These are phyloP conservation scores for Mycosarcoma mackinlayi DNA, from an alignment of 1,284 basidiomycete species.

Conservation along the genomic window DNA sequence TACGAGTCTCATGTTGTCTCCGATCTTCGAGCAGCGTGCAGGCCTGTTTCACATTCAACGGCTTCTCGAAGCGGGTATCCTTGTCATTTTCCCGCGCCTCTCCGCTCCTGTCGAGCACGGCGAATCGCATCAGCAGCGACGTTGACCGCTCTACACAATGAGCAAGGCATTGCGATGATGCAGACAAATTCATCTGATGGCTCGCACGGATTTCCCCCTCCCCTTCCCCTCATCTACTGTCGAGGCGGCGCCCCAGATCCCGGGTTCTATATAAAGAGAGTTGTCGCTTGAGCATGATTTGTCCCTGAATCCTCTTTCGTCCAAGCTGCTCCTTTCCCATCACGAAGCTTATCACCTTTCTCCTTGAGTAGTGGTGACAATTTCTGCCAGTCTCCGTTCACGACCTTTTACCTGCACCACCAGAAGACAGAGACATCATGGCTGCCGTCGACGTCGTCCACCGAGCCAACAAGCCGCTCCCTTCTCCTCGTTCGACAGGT, in stretches of 20 bases:
- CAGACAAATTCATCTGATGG: background rate
- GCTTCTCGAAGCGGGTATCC: slow-evolving; percentile 9
- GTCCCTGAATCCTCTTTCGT: too few species aligned
- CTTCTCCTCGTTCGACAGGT: slow-evolving; percentile 14
- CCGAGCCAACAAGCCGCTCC: slow-evolving; percentile 31
- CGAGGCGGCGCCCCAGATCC: background rate
- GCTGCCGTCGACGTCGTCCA: slow-evolving; percentile 20
- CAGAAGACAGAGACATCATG: slow-evolving; percentile 11
- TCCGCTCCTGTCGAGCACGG: background rate
- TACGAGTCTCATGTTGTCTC: slow-evolving; percentile 16
- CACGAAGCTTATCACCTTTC: background rate
- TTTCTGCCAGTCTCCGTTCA: too few species aligned
- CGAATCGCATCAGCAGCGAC: background rate
- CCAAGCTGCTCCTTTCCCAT: too few species aligned
- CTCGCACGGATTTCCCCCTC: background rate
- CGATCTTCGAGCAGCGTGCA: slow-evolving; percentile 21
- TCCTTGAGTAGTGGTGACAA: too few species aligned
- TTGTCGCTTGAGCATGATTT: background rate
- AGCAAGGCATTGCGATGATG: too few species aligned
- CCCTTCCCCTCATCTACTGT: background rate
- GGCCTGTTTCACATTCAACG: slow-evolving; percentile 10
- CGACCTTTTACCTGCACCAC: too few species aligned
- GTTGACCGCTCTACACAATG: background rate
- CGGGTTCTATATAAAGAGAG: slow-evolving; percentile 5
- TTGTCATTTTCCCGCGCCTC: background rate